A percentile compares a stretch with the other conserved stretches of the same genome.
These are phyloP conservation scores for Orbilia ellipsospora DNA, from an alignment of 2,329 filamentous ascomycete genomes.

Conservation along the genomic window DNA sequence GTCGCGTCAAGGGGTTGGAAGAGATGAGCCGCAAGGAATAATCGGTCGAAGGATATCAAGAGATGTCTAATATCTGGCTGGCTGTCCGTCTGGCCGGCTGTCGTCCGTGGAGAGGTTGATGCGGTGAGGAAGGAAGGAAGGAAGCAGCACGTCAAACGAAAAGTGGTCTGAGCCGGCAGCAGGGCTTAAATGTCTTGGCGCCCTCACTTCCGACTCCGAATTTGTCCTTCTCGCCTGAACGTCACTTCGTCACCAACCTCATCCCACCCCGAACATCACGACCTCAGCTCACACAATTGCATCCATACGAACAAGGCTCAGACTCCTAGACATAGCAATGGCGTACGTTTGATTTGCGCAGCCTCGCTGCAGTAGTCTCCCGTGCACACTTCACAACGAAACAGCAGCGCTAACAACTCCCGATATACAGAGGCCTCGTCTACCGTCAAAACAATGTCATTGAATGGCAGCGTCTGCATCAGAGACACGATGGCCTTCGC, in stretches of 20 bases:
- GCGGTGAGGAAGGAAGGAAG: constrained; percentile 19
- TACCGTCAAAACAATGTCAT: constrained; percentile 76
- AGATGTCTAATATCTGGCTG: background rate
- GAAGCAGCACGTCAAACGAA: constrained; percentile 28
- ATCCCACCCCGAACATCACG: constrained; percentile 10
- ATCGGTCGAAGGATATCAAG: constrained; percentile 13
- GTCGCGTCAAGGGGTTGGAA: background rate
- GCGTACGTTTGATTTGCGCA: constrained; percentile 35
- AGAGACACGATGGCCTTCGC: constrained; percentile 73
- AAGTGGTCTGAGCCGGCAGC: constrained; percentile 52
- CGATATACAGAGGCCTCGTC: constrained; percentile 64
- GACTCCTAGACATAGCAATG: constrained; percentile 37
- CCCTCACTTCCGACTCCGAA: constrained; percentile 45
- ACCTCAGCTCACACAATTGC: constrained; percentile 12
- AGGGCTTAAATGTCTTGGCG: constrained; percentile 41
- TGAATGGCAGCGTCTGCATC: constrained; percentile 74
- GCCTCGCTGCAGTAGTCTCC: constrained; percentile 4
- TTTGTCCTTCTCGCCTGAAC: constrained; percentile 33
- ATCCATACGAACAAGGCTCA: constrained; percentile 23
- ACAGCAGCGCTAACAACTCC: constrained; percentile 45
- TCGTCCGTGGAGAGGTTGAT: background rate
- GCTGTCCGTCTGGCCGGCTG: too few relatives aligned
- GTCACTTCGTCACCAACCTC: constrained; percentile 52
- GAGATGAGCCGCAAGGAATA: constrained; percentile 30
- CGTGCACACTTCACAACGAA: constrained; percentile 9